Conservation (phyloP, 2,329 filamentous ascomycete genomes). For the Chaetomium sp. region DNA sequence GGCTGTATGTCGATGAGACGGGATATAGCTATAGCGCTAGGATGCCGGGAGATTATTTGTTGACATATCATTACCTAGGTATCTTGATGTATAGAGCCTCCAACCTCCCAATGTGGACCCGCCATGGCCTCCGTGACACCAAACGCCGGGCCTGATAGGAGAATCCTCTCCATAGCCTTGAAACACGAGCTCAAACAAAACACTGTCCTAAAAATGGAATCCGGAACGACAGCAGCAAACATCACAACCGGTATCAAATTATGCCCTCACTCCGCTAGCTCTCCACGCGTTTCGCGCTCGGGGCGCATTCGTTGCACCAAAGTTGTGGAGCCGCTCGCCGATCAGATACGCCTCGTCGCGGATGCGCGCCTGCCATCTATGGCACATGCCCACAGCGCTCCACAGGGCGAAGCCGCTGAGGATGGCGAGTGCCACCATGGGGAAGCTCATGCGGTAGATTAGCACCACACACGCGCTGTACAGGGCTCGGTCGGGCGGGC, state of each 20-base stretch:
- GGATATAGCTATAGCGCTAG: not conserved
- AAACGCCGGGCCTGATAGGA: not conserved
- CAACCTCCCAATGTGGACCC: not conserved
- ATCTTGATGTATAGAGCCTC: conserved; percentile 8
- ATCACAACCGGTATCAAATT: conserved; percentile 1
- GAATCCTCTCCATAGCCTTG: not conserved
- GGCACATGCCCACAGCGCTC: conserved; percentile 63
- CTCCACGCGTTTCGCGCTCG: conserved; percentile 44
- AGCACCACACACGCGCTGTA: conserved; percentile 41
- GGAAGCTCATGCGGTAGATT: conserved; percentile 68
- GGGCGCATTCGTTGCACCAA: conserved; percentile 57
- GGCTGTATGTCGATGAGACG: too few species aligned
- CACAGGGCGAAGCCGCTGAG: conserved; percentile 50
- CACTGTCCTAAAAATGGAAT: conserved; percentile 1
- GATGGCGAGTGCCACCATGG: conserved; percentile 57
- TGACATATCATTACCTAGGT: not conserved
- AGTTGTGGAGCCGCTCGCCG: conserved; percentile 92
- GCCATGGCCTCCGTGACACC: not conserved
- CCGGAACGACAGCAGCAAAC: not conserved
- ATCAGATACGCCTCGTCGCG: conserved; percentile 96
- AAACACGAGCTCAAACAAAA: not conserved
- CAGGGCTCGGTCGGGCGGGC: conserved; percentile 28
- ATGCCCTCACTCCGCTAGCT: conserved; percentile 41
- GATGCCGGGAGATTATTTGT: not conserved
- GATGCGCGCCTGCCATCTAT: conserved; percentile 77